Base-by-base conservation (phyloP, 371 early-diverging fungal species). In the Syncephalis plumigaleata region DNA sequence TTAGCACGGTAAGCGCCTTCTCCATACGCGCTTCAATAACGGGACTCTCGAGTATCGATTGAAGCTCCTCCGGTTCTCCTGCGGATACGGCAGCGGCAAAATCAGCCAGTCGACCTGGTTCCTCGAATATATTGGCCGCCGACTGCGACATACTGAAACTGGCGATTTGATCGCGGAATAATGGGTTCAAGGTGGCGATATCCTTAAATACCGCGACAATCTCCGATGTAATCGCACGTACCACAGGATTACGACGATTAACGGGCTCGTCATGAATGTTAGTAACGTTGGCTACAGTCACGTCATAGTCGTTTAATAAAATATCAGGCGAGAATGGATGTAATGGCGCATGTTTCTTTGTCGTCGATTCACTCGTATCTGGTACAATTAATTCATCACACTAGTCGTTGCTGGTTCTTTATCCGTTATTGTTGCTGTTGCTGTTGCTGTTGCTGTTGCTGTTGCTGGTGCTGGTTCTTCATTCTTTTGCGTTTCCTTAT, bases 141-240 rank as follows among this genome's bases (percentile, higher is more conserved):
- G 90, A 85, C 57, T 92, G 92, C 3, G 87, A 81, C 73, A 91
- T 87, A 45, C 87, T 86, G 55, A 93, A 91, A 55, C 81, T 84
- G 51, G 92, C 83, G 55, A 96, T 93, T 63, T 96, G 97, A 58
- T 96, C 97, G 21, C 94, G 81, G 63, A 94, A 83, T 27, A 93
- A 73, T 5, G 93, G 88, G 55, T 94, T 96, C 52, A 91, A 55
- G 1, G 79, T 73, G 2, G 91, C 87, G 49, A 94, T 89, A 55
- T 96, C 97, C 60, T 89, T 88, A 59, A 94, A 82, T 3, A 87
- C 91, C 5, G 90, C 80, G 7, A 94, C 84, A 52, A 94, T 91
- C 60, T 96, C 97, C 1, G 86, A 81, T n/a, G 92, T 90, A 15
- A 87, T 79, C 20, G 97, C 97, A 25, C 88, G 83, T 39, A 96